Evolutionary conservation across 805 yeast species (phyloP), one percentile per base, ranked within the genome.

Genomic region (Wickerhamiella azyma): DNA sequence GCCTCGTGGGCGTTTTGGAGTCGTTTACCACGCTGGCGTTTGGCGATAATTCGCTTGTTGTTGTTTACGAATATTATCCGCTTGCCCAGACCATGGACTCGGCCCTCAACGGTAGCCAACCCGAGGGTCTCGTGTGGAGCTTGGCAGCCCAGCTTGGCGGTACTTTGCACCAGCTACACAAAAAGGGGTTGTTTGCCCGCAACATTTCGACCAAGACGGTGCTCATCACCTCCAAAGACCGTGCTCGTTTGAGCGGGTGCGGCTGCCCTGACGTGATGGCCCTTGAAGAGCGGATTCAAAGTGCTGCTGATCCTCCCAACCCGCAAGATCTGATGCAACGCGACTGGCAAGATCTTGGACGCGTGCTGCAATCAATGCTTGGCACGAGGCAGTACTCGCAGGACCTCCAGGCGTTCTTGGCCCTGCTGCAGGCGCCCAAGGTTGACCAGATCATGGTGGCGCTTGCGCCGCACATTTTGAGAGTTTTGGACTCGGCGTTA

Each of bases 11-110:
- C 36, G 64, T 85, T 5, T 72, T 75, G 37, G 96, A 88, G 59
- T 85, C 92, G 6, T 89, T 92, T 61, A 80, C 95, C 1, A 77
- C 89, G 5, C 74, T 85, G 47, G 81, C 85, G 5, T 92, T 92
- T 66, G 89, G 85, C 38, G 92, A 83, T 54, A 70, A 71, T 41
- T 78, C 92, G 1, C 68, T 92, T 47, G 72, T 85, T 37, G 66
- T 86, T 38, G 80, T 83, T 4, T 85, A 85, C 63, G 96, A 89
- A 58, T 92, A 77, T 60, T 83, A 73, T 61, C 96, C 98, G 19
- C 68, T 76, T 50, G 72, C 94, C 1, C 66, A 67, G 46, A 82
- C 94, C 1, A 65, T 89, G 41, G 66, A 69, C 47, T 94, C 85
- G 50, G 69, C 71, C 16, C 92, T 85, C 64, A 69, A 43, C 3